These are phyloP conservation scores for Rhodotorula diobovata DNA, from an alignment of 768 basidiomycete genomes.

Conservation along the genomic window DNA sequence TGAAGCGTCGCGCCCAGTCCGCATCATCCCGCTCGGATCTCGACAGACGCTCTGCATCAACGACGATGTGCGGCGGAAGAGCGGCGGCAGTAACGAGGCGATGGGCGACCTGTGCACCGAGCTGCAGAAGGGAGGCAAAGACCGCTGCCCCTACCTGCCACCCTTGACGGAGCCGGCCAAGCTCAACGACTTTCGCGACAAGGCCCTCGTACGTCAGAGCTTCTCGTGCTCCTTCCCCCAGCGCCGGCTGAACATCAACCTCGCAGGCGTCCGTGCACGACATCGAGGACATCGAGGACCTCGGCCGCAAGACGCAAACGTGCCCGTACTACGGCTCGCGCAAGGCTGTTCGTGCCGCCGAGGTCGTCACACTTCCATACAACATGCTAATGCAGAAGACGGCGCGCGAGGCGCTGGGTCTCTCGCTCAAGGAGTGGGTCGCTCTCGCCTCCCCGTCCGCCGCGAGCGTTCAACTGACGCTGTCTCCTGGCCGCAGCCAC, in stretches of 20 bases:
- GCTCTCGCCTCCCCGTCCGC: constrained; percentile 17
- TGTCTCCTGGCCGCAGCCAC: constrained; percentile 52
- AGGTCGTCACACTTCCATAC: constrained; percentile 83
- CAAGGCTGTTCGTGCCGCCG: constrained; percentile 79
- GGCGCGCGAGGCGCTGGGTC: constrained; percentile 77
- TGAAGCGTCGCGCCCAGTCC: constrained; percentile 45
- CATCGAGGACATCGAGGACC: constrained; percentile 79
- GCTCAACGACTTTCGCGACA: constrained; percentile 88
- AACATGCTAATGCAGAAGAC: constrained; percentile 79
- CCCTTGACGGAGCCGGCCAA: constrained; percentile 53
- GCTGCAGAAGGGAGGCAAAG: constrained; percentile 45
- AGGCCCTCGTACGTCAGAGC: constrained; percentile 61
- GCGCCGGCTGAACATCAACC: constrained; percentile 71
- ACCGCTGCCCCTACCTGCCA: constrained; percentile 29
- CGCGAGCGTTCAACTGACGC: constrained; percentile 54
- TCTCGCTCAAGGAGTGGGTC: constrained; percentile 47
- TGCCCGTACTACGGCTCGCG: constrained; percentile 94
- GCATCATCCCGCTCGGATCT: constrained; percentile 80
- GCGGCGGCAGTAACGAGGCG: constrained; percentile 52
- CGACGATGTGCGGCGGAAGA: constrained; percentile 61
- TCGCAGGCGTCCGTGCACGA: constrained; percentile 86
- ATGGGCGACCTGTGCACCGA: constrained; percentile 42
- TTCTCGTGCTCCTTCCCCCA: constrained; percentile 47
- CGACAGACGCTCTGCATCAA: constrained; percentile 91
- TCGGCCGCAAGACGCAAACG: constrained; percentile 63